phyloP scores from a whole-genome alignment of 2,329 filamentous ascomycete genomes.

The Xylaria sp. region DNA sequence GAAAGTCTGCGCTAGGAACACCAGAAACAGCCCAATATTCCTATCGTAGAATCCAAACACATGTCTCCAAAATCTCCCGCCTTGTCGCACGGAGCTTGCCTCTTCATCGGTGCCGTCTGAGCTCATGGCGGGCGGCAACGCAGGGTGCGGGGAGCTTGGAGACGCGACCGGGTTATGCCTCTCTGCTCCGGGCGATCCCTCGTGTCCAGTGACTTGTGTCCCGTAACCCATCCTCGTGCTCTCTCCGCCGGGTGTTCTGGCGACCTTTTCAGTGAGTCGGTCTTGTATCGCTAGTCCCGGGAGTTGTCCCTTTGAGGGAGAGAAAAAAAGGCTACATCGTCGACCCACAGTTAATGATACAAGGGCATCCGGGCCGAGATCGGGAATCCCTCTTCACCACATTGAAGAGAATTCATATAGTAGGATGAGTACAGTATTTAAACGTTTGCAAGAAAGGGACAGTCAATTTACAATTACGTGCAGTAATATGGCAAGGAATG shows the following conservation, averaged over 20 bases:
- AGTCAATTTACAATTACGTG: background rate
- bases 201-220: conserved; percentile 14
- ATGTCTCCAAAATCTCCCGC: conserved; percentile 28
- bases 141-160: conserved; percentile 16
- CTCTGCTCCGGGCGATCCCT: conserved; percentile 8
- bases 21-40: conserved; percentile 54
- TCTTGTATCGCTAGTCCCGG: background rate
- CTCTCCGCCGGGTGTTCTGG: background rate
- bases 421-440: background rate
- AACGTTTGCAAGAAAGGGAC: background rate
- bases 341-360: conserved; percentile 23
- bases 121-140: background rate
- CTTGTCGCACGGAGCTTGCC: background rate
- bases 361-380: conserved; percentile 14
- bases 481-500: background rate
- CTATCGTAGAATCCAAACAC: conserved; percentile 57
- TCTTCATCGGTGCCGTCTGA: conserved; percentile 11
- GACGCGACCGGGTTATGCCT: background rate
- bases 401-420: background rate
- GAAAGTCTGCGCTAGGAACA: conserved; percentile 55
- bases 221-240: conserved; percentile 25
- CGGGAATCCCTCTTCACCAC: background rate
- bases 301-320: background rate
- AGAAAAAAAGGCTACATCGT: background rate
- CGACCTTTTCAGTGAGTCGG: background rate